Percentiles rank a stretch among this genome's conserved stretches.
These are phyloP conservation scores for Blastocystis sp. DNA, from an alignment of 352 stramenopile genomes.

Conservation along the genomic window DNA sequence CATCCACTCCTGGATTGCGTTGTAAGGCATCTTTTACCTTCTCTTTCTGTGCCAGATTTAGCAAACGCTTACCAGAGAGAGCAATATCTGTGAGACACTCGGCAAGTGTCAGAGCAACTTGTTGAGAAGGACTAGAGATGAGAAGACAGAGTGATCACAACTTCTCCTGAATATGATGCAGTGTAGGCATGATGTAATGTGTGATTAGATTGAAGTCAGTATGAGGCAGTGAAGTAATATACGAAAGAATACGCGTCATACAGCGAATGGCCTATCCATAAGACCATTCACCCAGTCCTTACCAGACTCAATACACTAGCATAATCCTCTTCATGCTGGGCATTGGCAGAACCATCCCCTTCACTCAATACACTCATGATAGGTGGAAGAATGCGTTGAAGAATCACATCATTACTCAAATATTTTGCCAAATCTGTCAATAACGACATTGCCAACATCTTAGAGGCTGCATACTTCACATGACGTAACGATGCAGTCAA, in stretches of 20 bases:
- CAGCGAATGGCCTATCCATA: slow-evolving; percentile 1
- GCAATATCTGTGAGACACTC: slow-evolving; percentile 53
- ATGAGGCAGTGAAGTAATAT: background rate
- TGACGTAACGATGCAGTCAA: slow-evolving; percentile 50
- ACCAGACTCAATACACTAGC: background rate
- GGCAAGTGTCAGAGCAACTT: slow-evolving; percentile 33
- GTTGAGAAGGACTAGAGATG: background rate
- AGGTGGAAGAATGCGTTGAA: slow-evolving; percentile 81
- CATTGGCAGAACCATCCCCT: background rate
- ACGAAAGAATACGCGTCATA: background rate
- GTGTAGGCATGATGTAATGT: slow-evolving; percentile 2
- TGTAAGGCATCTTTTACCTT: slow-evolving; percentile 9
- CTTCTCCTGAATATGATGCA: background rate
- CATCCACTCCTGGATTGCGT: background rate
- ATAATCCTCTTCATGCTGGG: background rate
- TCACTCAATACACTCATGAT: slow-evolving; percentile 53
- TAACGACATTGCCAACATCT: slow-evolving; percentile 51
- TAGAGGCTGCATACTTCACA: slow-evolving; percentile 60
- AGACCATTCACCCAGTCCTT: background rate
- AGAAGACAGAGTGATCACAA: background rate
- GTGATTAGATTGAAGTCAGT: slow-evolving; percentile 40
- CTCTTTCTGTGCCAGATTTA: slow-evolving; percentile 40
- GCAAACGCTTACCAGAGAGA: slow-evolving; percentile 20
- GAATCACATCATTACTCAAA: slow-evolving; percentile 73
- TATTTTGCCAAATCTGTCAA: slow-evolving; percentile 53